Evolutionary conservation across 441 rosid species (phyloP).

Genomic region (Jatropha podagrica): DNA sequence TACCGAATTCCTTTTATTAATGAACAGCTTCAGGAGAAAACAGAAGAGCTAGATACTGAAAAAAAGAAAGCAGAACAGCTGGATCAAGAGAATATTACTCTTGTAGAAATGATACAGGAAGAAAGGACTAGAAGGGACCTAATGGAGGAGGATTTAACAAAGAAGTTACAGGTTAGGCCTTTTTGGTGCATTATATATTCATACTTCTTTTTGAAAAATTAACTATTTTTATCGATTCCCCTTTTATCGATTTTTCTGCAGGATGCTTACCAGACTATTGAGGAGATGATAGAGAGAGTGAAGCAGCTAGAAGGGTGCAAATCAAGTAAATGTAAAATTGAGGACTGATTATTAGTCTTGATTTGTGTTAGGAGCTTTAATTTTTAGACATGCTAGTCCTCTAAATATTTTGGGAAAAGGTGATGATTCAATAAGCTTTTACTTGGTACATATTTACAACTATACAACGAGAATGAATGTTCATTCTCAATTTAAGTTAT

Average conservation of each 20-base stretch:
- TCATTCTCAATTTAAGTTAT: too few relatives aligned
- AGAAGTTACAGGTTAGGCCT: conserved; percentile 35
- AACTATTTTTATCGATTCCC: too few relatives aligned
- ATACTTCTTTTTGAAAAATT: background rate
- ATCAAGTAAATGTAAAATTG: background rate
- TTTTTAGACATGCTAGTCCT: too few relatives aligned
- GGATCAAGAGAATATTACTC: conserved; percentile 19
- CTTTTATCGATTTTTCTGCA: background rate
- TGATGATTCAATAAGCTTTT: background rate
- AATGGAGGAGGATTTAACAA: conserved; percentile 27
- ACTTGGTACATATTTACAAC: background rate
- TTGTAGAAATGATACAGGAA: conserved; percentile 21
- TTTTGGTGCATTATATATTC: background rate
- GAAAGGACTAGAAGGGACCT: conserved; percentile 31
- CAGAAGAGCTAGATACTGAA: conserved; percentile 32
- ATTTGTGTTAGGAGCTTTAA: background rate
- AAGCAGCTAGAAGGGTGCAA: conserved; percentile 28
- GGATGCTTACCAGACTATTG: conserved; percentile 38
- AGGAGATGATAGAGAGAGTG: conserved; percentile 34
- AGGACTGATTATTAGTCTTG: background rate
- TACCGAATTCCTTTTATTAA: background rate
- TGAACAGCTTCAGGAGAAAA: conserved; percentile 20
- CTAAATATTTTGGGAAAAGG: background rate
- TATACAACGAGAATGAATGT: background rate
- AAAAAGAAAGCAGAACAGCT: conserved; percentile 23